Conservation (phyloP, 2,329 filamentous ascomycete species). For the Aspergillus neoniger region DNA sequence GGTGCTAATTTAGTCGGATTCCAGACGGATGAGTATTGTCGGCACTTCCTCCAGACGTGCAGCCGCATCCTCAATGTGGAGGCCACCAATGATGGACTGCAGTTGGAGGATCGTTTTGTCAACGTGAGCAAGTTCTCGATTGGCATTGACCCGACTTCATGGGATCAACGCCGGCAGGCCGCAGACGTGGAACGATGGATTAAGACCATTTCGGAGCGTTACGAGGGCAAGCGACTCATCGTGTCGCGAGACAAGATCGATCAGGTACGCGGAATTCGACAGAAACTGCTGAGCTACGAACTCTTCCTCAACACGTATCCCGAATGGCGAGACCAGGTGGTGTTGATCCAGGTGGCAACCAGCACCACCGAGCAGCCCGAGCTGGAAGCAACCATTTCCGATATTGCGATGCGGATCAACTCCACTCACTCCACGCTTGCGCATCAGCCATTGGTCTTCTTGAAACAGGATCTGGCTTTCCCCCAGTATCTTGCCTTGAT, state of each 20-base stretch:
- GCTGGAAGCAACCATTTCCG: constrained; percentile 82
- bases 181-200: constrained; percentile 78
- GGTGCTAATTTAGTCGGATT: constrained; percentile 92
- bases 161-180: constrained; percentile 70
- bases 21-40: constrained; percentile 88
- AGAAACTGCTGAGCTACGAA: constrained; percentile 90
- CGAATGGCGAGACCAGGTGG: constrained; percentile 79
- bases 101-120: constrained; percentile 90
- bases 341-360: constrained; percentile 90
- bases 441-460: constrained; percentile 88
- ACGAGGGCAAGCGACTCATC: constrained; percentile 85
- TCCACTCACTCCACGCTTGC: constrained; percentile 86
- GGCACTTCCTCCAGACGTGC: constrained; percentile 94
- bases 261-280: constrained; percentile 84
- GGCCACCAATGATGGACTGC: constrained; percentile 81
- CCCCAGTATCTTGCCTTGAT: constrained; percentile 89
- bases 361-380: constrained; percentile 87
- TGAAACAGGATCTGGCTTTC: constrained; percentile 93
- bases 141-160: constrained; percentile 80
- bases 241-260: constrained; percentile 94
- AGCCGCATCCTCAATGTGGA: constrained; percentile 88
- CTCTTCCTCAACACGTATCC: constrained; percentile 93
- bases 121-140: constrained; percentile 85
- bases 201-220: constrained; percentile 75
- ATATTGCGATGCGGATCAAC: constrained; percentile 94